Evolutionary conservation across 768 basidiomycete genomes (phyloP), one percentile per base, ranked within the genome.

Genomic region (Hygrocybe punicea): DNA sequence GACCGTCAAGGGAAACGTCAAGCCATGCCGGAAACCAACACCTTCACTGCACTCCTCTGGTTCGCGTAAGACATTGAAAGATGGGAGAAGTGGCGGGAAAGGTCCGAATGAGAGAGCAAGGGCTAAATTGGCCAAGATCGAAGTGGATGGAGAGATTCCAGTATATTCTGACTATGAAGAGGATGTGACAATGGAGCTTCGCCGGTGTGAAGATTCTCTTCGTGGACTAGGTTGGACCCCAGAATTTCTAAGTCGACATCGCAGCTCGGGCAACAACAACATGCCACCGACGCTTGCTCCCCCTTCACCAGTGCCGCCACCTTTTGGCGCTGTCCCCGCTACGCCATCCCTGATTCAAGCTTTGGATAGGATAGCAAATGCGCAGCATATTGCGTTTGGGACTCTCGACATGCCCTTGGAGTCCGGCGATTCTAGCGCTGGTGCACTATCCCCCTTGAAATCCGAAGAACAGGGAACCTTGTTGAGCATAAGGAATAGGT

Each of bases 321-420:
- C 64, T 56, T 11, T 65, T 21, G 63, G 60, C 36, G 60, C 66
- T 55, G 65, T 69, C 24, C 68, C 83, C 1, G 80, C 81, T 21
- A 87, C 86, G 2, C 85, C 85, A 0, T 86, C 85, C 2, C 73
- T 86, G 33, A 80, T 86, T 57, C 76, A 76, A 36, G 86, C 85
- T 1, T 68, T 87, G n/a, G 81, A 85, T 60, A 77, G 85, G 25
- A 75, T 87, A 51, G 73, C 78, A 10, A 69, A 72, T 14, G 85
- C 85, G 3, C 84, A 86, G 62, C 73, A 71, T 55, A 76, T 78
- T 19, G 82, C 77, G n/a, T 84, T 76, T 45, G 9, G 45, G 59
- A 2, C 25, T 52, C 24, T 47, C 51, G 44, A 16, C 50, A 35
- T 33, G 54, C 1, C 50, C 37, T 17, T 37, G 52, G 39, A 51